These are phyloP conservation scores for Gracilaria caudata DNA, from an alignment of 23 red algal species.

Conservation along the genomic window DNA sequence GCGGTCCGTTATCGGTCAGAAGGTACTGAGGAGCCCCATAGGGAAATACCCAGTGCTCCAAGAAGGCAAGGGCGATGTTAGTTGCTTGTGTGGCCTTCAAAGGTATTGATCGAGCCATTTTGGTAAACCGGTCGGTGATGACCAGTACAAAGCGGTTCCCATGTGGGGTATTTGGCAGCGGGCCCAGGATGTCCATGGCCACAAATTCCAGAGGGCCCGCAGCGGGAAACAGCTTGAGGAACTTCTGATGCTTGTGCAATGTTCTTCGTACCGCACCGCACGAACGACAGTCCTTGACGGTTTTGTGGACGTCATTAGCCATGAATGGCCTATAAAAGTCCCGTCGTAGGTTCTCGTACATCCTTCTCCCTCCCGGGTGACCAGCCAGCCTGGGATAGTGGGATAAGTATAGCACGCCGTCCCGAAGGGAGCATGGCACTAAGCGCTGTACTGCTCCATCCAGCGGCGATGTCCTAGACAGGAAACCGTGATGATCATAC, in stretches of 20 bases:
- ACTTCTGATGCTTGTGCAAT: background rate
- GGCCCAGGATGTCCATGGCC: background rate
- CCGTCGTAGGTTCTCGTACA: too few relatives aligned
- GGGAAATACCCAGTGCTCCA: too few relatives aligned
- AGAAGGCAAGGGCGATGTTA: too few relatives aligned
- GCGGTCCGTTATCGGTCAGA: too few relatives aligned
- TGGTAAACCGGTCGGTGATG: constrained; percentile 15
- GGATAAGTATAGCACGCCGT: too few relatives aligned
- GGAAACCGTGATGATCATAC: constrained; percentile 16
- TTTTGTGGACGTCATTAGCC: background rate
- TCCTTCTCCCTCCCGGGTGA: too few relatives aligned
- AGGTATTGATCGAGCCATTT: background rate
- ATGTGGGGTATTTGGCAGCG: background rate
- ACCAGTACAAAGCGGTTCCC: background rate
- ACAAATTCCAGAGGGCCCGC: constrained; percentile 4
- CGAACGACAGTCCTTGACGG: background rate
- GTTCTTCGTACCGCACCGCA: background rate
- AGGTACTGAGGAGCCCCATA: too few relatives aligned
- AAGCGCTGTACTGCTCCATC: background rate
- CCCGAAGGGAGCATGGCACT: too few relatives aligned
- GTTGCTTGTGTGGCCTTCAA: background rate
- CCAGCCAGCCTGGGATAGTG: too few relatives aligned
- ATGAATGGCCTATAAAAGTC: too few relatives aligned
- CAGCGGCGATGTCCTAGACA: background rate
- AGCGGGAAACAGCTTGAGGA: background rate